Percentiles rank a stretch among this genome's conserved stretches.
Conservation (phyloP, 441 rosid species). For the Erysimum cheiri region DNA sequence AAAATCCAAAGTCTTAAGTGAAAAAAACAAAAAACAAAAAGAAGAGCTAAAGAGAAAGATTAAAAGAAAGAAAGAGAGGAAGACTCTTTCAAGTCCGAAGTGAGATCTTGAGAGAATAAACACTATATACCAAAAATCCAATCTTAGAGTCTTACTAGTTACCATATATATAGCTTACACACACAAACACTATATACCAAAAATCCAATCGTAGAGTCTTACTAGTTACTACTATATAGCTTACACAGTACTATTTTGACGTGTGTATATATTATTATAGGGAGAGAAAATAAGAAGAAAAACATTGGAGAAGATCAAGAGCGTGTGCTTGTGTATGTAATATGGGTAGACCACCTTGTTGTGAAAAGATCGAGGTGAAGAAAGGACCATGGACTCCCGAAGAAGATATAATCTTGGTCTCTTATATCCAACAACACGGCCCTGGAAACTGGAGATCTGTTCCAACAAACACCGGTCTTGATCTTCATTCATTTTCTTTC, state of each 20-base stretch:
- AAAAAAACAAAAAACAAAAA: conserved; percentile 2
- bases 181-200: conserved; percentile 1
- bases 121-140: too few species aligned
- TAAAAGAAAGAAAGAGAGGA: conserved; percentile 1
- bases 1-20: conserved; percentile 12
- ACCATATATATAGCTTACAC: not conserved
- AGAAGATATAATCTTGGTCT: conserved; percentile 89
- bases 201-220: conserved; percentile 27
- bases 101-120: not conserved
- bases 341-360: conserved; percentile 97
- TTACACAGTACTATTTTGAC: not conserved
- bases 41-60: not conserved
- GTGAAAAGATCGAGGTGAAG: conserved; percentile 86
- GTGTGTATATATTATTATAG: not conserved
- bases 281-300: conserved; percentile 1
- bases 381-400: conserved; percentile 99
- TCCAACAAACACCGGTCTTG: conserved; percentile 78
- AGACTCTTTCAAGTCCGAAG: conserved; percentile 27
- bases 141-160: conserved; percentile 27
- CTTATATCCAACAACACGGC: conserved; percentile 93
- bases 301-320: conserved; percentile 27
- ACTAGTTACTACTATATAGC: conserved; percentile 19
- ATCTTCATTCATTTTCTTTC: conserved; percentile 16
- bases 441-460: conserved; percentile 98
- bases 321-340: not conserved